A percentile compares a stretch with the other conserved stretches of the same genome.
These are phyloP conservation scores for Wickerhamomyces chambardii DNA, from an alignment of 805 yeast species.

Conservation along the genomic window DNA sequence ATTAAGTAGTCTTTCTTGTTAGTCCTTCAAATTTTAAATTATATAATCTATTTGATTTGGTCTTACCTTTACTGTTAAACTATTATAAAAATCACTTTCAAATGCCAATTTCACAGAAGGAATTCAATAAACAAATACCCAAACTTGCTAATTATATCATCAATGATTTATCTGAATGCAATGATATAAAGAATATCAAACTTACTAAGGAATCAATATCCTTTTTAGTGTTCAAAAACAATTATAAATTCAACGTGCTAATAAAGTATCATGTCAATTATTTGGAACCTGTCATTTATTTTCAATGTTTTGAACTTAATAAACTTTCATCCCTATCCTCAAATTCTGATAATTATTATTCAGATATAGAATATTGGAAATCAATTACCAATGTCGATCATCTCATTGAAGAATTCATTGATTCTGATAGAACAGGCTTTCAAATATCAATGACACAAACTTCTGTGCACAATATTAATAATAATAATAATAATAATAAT, in stretches of 20 bases:
- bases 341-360: not conserved
- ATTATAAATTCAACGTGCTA: not conserved
- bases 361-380: not conserved
- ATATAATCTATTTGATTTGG: no score
- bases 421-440: not conserved
- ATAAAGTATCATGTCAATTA: not conserved
- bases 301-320: not conserved
- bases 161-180: no score
- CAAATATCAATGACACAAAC: conserved; percentile 5
- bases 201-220: not conserved
- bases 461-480: no score
- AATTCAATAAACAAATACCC: no score
- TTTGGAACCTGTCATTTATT: not conserved
- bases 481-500: no score
- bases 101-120: no score
- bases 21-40: no score
- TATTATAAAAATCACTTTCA: no score
- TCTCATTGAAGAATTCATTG: not conserved
- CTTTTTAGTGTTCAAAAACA: not conserved
- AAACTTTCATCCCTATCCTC: no score
- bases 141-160: no score
- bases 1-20: no score
- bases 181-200: not conserved
- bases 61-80: no score
- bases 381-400: not conserved